Evolutionary conservation across 2,329 filamentous ascomycete genomes (phyloP), one percentile per base, ranked within the genome.

Genomic region (Dactylellina sp.): DNA sequence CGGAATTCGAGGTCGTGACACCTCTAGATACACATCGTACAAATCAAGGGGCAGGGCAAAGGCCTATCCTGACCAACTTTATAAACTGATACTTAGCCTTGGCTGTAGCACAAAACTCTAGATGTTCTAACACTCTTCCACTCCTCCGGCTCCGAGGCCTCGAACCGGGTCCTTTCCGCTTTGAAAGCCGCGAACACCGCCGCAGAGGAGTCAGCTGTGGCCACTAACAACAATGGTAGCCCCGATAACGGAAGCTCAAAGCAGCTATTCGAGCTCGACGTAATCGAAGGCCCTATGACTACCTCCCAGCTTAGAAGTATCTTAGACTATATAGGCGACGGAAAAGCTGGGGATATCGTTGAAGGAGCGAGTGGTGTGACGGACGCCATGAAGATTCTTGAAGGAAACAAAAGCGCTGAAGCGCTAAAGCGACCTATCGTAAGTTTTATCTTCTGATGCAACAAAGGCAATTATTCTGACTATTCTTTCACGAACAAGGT

Each of bases 91-190:
- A 9, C 1, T 18, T 50, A 12, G 25, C 25, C 5, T 12, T 20
- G n/a, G n/a, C 25, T 52, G 60, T 72, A 93, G 90, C 87, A 85
- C 83, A 93, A 92, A 85, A 86, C 90, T 77, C 86, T 91, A 82
- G 93, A 98, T 84, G 91, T 96, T 77, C 88, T 98, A 81, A 98
- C 94, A 75, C 89, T 99, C 84, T 99, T 98, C 86, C 93, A 97
- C 86, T 91, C 91, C 82, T 87, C 94, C 68, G 86, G 85, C 78
- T 86, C 87, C 61, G 87, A 90, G 20, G 85, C 89, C 76, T 97
- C 93, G 2, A 84, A 87, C 56, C 88, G 90, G 72, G 90, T 90
- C 32, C 87, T 89, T 75, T 89, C 87, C 44, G 83, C 96, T 60
- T 87, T 98, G 74, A 96, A 95, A 83, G 89, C 94, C 82, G 86